Percentiles rank a stretch among this genome's conserved stretches.
phyloP scores from a whole-genome alignment of 139 green algal species.

The Marvania coccoides region DNA sequence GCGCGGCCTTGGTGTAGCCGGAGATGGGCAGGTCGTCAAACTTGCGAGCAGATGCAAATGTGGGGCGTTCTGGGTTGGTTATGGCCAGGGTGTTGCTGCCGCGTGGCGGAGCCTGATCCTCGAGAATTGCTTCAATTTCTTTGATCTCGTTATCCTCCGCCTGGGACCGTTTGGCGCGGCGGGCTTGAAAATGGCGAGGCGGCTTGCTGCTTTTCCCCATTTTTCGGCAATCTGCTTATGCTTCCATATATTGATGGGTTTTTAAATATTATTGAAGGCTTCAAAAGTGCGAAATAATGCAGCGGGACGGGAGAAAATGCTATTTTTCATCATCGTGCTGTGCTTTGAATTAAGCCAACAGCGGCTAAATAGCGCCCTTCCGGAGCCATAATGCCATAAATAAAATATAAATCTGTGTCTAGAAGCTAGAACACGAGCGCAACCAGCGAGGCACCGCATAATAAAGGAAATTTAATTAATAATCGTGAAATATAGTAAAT shows the following conservation, averaged over 20 bases:
- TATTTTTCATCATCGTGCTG: too few relatives aligned
- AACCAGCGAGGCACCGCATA: too few relatives aligned
- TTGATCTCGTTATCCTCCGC: slow-evolving; percentile 32
- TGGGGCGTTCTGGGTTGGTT: background rate
- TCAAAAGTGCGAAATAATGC: too few relatives aligned
- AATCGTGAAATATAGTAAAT: too few relatives aligned
- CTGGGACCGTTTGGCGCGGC: slow-evolving; percentile 10
- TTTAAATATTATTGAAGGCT: background rate
- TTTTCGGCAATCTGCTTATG: background rate
- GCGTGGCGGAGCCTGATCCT: slow-evolving; percentile 26
- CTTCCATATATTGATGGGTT: background rate
- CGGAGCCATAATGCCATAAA: background rate
- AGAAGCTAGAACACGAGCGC: background rate
- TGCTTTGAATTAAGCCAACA: too few relatives aligned
- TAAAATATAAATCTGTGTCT: background rate
- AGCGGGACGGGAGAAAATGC: too few relatives aligned
- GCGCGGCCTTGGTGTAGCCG: slow-evolving; percentile 41
- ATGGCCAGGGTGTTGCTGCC: slow-evolving; percentile 39
- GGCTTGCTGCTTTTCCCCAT: background rate
- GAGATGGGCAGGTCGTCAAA: slow-evolving; percentile 59
- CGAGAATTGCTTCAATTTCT: slow-evolving; percentile 15
- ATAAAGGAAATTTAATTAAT: too few relatives aligned
- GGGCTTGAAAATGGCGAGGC: background rate
- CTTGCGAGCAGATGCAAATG: background rate
- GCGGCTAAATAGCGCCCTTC: background rate